Percentiles rank a stretch among this genome's conserved stretches.
These are phyloP conservation scores for Linderniella brevidens DNA, from an alignment of 257 asterid genomes.

Conservation along the genomic window DNA sequence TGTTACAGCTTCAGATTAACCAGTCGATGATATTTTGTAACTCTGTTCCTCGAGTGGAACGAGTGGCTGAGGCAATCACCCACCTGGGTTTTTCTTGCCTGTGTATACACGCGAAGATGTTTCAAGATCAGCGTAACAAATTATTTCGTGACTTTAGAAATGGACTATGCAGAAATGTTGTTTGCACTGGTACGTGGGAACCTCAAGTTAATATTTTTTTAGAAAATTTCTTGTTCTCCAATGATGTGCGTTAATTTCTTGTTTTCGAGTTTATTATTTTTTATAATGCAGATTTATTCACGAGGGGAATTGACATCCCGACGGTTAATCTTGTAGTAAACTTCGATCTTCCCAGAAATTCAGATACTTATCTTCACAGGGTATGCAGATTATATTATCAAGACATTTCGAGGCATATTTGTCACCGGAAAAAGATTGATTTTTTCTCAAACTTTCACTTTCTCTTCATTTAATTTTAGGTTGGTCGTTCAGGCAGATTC, in stretches of 20 bases:
- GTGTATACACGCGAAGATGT: conserved; percentile 75
- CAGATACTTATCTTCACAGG: conserved; percentile 79
- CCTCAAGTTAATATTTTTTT: too few relatives aligned
- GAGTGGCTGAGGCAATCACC: conserved; percentile 65
- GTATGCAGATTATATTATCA: conserved; percentile 14
- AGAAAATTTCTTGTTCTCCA: too few relatives aligned
- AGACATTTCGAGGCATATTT: not conserved
- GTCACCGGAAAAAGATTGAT: not conserved
- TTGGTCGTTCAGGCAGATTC: conserved; percentile 74
- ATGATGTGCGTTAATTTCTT: too few relatives aligned
- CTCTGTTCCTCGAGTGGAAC: conserved; percentile 63
- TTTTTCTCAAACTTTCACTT: not conserved
- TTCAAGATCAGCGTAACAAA: conserved; percentile 67
- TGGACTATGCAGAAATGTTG: conserved; percentile 77
- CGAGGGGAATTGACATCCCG: conserved; percentile 78
- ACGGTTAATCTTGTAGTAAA: conserved; percentile 74
- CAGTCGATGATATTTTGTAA: conserved; percentile 73
- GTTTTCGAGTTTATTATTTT: too few relatives aligned
- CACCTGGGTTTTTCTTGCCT: conserved; percentile 72
- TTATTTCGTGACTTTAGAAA: conserved; percentile 71
- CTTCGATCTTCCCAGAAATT: conserved; percentile 68
- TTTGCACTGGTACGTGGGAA: conserved; percentile 26
- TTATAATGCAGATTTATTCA: conserved; percentile 42
- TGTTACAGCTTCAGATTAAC: conserved; percentile 55
- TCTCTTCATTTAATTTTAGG: conserved; percentile 25